Evolutionary conservation across 2,329 filamentous ascomycete species (phyloP).

Genomic region (Hypoxylon sp.): DNA sequence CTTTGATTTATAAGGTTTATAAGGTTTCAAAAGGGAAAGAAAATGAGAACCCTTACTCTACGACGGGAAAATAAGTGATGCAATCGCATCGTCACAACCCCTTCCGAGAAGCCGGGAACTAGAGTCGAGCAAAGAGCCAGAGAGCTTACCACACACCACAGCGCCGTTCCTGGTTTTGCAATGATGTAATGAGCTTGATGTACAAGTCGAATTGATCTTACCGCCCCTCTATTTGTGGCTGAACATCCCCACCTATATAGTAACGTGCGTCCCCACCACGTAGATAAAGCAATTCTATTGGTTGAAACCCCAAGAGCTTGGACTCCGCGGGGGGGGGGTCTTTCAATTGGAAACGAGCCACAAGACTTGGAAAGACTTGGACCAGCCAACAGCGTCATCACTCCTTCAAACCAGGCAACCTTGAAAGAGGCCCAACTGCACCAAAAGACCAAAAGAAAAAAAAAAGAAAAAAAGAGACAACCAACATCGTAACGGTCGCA

Average conservation of each 20-base stretch:
- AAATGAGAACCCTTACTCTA: conserved; percentile 1
- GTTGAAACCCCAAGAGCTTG: neutral
- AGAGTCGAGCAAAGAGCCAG: neutral
- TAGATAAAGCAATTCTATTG: neutral
- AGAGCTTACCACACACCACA: conserved; percentile 1
- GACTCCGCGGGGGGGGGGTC: neutral
- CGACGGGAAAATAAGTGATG: conserved; percentile 32
- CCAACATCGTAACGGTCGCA: neutral
- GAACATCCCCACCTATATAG: neutral
- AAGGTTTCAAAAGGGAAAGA: neutral
- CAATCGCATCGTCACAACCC: conserved; percentile 31
- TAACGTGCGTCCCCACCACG: neutral
- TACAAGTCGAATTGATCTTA: neutral
- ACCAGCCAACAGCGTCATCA: conserved; percentile 38
- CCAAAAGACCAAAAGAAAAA: neutral
- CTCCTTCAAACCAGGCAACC: conserved; percentile 28
- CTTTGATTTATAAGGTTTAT: no score
- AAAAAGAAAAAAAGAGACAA: neutral
- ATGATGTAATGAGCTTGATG: conserved; percentile 28
- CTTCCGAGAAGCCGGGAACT: neutral
- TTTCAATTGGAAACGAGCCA: conserved; percentile 9
- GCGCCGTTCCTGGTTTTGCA: conserved; percentile 17
- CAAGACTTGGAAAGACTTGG: no score
- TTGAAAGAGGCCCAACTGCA: conserved; percentile 24
- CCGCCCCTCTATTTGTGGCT: conserved; percentile 38